These are phyloP conservation scores for Diospyros kaki DNA, from an alignment of 148 eudicot genomes.

Conservation along the genomic window DNA sequence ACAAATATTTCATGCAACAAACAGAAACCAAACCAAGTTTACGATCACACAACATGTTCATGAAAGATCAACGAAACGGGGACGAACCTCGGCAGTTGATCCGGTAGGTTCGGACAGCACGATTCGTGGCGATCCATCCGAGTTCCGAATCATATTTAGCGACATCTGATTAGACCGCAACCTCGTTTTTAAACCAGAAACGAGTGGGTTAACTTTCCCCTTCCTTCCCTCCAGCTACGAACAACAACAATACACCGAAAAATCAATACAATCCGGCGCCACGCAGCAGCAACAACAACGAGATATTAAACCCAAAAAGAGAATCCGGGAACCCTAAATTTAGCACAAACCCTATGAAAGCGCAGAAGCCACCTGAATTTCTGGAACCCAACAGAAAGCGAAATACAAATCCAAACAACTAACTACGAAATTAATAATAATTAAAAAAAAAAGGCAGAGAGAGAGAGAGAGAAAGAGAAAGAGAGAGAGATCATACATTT, in stretches of 20 bases:
- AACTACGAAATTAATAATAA: not conserved
- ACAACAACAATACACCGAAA: not conserved
- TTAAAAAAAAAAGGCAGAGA: not conserved
- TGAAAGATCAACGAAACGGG: not conserved
- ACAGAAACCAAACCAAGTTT: not conserved
- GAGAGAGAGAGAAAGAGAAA: not conserved
- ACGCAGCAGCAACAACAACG: not conserved
- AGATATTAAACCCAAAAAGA: not conserved
- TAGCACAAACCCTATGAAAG: not conserved
- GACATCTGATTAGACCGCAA: slow-evolving; percentile 26
- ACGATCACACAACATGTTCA: not conserved
- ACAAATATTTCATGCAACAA: not conserved
- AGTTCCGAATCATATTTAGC: slow-evolving; percentile 43
- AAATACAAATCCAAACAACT: not conserved
- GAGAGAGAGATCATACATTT: slow-evolving; percentile 11
- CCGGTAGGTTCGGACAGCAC: slow-evolving; percentile 67
- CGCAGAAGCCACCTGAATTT: not conserved
- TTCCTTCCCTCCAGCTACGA: slow-evolving; percentile 44
- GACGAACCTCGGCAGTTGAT: slow-evolving; percentile 78
- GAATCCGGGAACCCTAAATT: not conserved
- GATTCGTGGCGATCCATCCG: slow-evolving; percentile 51
- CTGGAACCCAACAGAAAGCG: not conserved
- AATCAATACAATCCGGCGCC: not conserved
- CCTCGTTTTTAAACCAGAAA: slow-evolving; percentile 29
- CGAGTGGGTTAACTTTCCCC: slow-evolving; percentile 17